A percentile compares a stretch with the other conserved stretches of the same genome.
Conservation (phyloP, 768 basidiomycete species). For the Leccinellum luteum region DNA sequence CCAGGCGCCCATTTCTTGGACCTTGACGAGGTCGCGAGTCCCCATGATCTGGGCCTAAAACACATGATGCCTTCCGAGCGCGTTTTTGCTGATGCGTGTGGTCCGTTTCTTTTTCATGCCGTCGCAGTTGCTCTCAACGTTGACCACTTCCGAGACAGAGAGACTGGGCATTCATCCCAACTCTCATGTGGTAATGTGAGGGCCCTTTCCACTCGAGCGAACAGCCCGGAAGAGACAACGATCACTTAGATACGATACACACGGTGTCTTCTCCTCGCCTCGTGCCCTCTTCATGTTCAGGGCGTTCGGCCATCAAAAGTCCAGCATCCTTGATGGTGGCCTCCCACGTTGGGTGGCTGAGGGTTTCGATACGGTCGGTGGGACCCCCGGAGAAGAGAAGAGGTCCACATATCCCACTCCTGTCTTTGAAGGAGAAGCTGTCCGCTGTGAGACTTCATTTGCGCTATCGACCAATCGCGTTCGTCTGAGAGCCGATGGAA, state of each 20-base stretch:
- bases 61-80: conserved; percentile 89
- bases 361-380: conserved; percentile 50
- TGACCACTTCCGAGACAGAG: conserved; percentile 40
- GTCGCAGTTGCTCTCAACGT: conserved; percentile 1
- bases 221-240: conserved; percentile 6
- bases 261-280: conserved; percentile 90
- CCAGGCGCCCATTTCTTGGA: conserved; percentile 75
- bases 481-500: conserved; percentile 31
- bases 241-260: conserved; percentile 72
- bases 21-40: conserved; percentile 73
- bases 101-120: conserved; percentile 44
- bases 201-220: conserved; percentile 4
- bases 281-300: conserved; percentile 94
- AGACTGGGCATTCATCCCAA: conserved; percentile 67
- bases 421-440: conserved; percentile 43
- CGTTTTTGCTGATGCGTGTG: conserved; percentile 75
- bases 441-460: conserved; percentile 42
- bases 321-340: conserved; percentile 91
- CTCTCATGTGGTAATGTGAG: conserved; percentile 82
- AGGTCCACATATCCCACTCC: conserved; percentile 51
- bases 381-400: conserved; percentile 23
- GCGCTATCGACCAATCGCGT: conserved; percentile 31
- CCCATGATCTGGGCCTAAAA: conserved; percentile 75
- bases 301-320: conserved; percentile 82
- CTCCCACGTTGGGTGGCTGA: conserved; percentile 78